Percentiles rank a stretch among this genome's conserved stretches.
Conservation (phyloP, 2,329 filamentous ascomycete genomes). For the Coniochaeta ligniaria region DNA sequence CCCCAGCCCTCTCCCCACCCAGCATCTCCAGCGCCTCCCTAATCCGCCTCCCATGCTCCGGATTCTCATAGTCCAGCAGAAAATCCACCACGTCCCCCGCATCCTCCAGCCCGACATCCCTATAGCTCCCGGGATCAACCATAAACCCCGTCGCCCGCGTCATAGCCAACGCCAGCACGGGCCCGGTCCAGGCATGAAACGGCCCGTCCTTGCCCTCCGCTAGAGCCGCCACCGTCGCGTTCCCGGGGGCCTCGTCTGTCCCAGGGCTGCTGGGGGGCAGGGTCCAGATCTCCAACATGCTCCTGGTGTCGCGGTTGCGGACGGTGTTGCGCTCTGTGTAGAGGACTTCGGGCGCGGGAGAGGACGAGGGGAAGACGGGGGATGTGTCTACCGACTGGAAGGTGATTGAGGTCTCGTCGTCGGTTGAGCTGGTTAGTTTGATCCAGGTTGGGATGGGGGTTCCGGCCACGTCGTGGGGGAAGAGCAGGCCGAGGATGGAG, state of each 20-base stretch:
- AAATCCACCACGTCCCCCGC: conserved; percentile 6
- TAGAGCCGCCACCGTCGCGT: not conserved
- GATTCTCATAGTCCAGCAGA: conserved; percentile 5
- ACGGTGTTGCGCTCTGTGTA: conserved; percentile 3
- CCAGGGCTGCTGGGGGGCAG: not conserved
- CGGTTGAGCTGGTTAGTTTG: not conserved
- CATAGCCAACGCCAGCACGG: conserved; percentile 7
- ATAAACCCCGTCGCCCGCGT: conserved; percentile 7
- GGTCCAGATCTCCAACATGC: conserved; percentile 8
- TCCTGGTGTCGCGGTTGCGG: conserved; percentile 3
- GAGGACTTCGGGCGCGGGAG: not conserved
- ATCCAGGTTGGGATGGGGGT: not conserved
- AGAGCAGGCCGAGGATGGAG: not conserved
- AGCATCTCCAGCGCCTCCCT: conserved; percentile 2
- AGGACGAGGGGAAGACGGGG: not conserved
- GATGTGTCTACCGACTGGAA: not conserved
- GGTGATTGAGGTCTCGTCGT: conserved; percentile 1
- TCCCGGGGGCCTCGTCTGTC: not conserved
- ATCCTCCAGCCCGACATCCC: not conserved
- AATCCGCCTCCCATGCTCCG: not conserved
- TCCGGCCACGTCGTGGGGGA: not conserved
- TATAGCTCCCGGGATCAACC: conserved; percentile 6
- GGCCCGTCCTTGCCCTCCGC: not conserved
- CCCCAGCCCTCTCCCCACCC: not conserved
- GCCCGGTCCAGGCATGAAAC: conserved; percentile 3